Percentiles rank a stretch among this genome's conserved stretches.
These are phyloP conservation scores for Exophiala oligosperma DNA, from an alignment of 2,329 filamentous ascomycete species.

Conservation along the genomic window DNA sequence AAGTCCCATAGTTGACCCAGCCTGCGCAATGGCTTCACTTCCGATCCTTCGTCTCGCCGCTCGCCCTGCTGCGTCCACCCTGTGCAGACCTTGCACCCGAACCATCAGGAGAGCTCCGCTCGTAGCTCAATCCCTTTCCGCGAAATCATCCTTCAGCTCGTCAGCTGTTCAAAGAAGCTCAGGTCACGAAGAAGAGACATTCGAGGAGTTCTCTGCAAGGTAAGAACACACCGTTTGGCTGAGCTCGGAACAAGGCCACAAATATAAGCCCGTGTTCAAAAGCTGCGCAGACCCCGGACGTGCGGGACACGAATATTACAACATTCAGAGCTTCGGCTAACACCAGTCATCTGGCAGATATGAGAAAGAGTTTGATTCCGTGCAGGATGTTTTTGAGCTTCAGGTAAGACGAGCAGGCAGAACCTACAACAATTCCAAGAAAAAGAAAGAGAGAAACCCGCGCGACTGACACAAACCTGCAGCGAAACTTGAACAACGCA, in stretches of 20 bases:
- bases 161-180: slow-evolving; percentile 57
- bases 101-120: slow-evolving; percentile 28
- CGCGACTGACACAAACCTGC: slow-evolving; percentile 22
- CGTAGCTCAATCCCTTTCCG: slow-evolving; percentile 23
- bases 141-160: slow-evolving; percentile 41
- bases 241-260: not conserved
- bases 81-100: slow-evolving; percentile 28
- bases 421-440: too few relatives aligned
- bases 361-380: slow-evolving; percentile 97
- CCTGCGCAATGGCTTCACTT: slow-evolving; percentile 62
- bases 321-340: slow-evolving; percentile 39
- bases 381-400: slow-evolving; percentile 99
- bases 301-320: not conserved
- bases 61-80: slow-evolving; percentile 53
- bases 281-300: slow-evolving; percentile 15
- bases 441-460: not conserved
- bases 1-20: not conserved
- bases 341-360: slow-evolving; percentile 63
- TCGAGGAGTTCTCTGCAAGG: slow-evolving; percentile 98
- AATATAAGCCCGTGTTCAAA: not conserved
- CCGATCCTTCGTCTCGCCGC: slow-evolving; percentile 70
- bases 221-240: slow-evolving; percentile 49
- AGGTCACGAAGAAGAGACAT: slow-evolving; percentile 88
- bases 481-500: slow-evolving; percentile 98
- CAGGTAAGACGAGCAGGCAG: slow-evolving; percentile 63